Conservation (phyloP, 1,139 yeast species). For the Hansenula sp. region DNA sequence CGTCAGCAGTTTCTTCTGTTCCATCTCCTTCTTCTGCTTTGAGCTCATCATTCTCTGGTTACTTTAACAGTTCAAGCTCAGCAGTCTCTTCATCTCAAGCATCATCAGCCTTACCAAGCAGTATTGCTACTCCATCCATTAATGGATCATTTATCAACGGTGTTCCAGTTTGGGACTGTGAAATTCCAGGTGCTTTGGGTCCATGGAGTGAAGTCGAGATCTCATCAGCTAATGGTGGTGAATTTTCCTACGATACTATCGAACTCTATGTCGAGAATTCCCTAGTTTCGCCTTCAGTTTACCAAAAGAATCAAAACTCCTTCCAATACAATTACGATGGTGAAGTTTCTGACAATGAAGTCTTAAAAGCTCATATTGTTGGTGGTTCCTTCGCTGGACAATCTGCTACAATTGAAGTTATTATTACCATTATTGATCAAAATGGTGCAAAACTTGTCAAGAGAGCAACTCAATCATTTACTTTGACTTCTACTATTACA, state of each 20-base stretch:
- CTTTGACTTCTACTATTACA: neutral
- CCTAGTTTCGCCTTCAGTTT: slow-evolving; percentile 1
- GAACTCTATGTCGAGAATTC: neutral
- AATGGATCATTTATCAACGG: slow-evolving; percentile 3
- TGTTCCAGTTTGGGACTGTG: slow-evolving; percentile 3
- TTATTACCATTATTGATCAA: neutral
- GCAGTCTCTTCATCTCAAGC: neutral
- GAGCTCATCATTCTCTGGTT: neutral
- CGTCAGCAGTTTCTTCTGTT: neutral
- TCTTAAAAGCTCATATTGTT: neutral
- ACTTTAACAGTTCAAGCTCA: neutral
- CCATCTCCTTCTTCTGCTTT: neutral
- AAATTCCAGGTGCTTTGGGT: slow-evolving; percentile 3
- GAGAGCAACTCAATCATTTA: slow-evolving; percentile 2
- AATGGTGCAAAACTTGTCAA: slow-evolving; percentile 1
- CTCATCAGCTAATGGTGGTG: neutral
- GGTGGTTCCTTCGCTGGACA: neutral
- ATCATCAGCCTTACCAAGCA: neutral
- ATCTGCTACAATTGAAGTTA: neutral
- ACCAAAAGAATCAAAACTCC: neutral
- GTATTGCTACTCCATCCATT: slow-evolving; percentile 1
- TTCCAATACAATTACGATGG: slow-evolving; percentile 1
- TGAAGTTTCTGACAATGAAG: neutral
- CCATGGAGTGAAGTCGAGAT: slow-evolving; percentile 1
- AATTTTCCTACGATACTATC: neutral